phyloP scores from a whole-genome alignment of 2,329 filamentous ascomycete genomes.

The Zasmidium angulare region DNA sequence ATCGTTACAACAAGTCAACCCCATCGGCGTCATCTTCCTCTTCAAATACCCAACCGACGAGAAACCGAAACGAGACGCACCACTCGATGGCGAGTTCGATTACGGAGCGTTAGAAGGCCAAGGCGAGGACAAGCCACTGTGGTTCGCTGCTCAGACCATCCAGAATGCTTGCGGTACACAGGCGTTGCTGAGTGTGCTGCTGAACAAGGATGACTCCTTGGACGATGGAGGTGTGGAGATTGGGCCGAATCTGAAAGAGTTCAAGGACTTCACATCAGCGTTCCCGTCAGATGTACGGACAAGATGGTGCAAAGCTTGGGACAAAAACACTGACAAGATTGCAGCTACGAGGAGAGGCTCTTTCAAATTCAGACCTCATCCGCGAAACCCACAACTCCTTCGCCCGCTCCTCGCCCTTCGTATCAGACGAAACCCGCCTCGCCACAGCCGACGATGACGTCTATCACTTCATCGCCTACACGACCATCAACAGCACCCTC shows the following conservation, averaged over 20 bases:
- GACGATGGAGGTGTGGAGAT: slow-evolving; percentile 61
- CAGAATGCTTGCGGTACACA: slow-evolving; percentile 98
- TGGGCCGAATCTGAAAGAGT: slow-evolving; percentile 68
- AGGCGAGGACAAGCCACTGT: slow-evolving; percentile 55
- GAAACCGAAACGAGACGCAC: slow-evolving; percentile 59
- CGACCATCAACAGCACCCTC: slow-evolving; percentile 71
- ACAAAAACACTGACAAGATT: neutral
- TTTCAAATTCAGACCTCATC: slow-evolving; percentile 64
- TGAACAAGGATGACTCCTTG: slow-evolving; percentile 66
- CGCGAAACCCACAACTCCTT: slow-evolving; percentile 82
- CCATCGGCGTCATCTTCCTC: slow-evolving; percentile 86
- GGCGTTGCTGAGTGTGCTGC: slow-evolving; percentile 83
- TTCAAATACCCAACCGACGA: slow-evolving; percentile 89
- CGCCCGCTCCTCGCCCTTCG: slow-evolving; percentile 83
- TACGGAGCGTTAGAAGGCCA: slow-evolving; percentile 57
- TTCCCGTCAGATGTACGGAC: slow-evolving; percentile 62
- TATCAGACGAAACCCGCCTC: slow-evolving; percentile 79
- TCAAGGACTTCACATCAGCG: slow-evolving; percentile 83
- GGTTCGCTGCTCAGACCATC: slow-evolving; percentile 96
- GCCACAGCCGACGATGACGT: slow-evolving; percentile 79
- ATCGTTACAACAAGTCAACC: slow-evolving; percentile 61
- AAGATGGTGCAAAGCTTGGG: neutral
- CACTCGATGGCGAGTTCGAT: slow-evolving; percentile 81
- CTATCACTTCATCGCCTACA: slow-evolving; percentile 98
- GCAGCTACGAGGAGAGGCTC: slow-evolving; percentile 67